These are phyloP conservation scores for Trifolium dubium DNA, from an alignment of 306 rosid species.

Conservation along the genomic window DNA sequence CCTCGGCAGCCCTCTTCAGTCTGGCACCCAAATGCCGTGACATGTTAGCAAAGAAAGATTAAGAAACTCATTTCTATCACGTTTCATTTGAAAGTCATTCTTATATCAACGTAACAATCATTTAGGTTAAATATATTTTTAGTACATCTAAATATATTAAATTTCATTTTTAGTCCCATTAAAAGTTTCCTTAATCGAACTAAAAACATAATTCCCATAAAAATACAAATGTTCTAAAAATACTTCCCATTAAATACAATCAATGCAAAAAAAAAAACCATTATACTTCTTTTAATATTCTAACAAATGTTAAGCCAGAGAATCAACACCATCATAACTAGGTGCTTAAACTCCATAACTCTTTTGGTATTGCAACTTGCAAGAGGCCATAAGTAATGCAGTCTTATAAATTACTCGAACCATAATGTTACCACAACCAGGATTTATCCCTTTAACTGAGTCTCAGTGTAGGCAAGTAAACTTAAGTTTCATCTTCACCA, in stretches of 20 bases:
- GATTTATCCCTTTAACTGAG: constrained; percentile 11
- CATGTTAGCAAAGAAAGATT: too few species aligned
- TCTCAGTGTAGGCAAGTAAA: neutral
- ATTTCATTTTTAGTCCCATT: too few species aligned
- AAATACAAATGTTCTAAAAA: too few species aligned
- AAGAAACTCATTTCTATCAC: too few species aligned
- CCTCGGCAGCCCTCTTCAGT: constrained; percentile 69
- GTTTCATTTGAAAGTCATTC: too few species aligned
- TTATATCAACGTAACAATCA: too few species aligned
- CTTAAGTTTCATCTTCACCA: constrained; percentile 65
- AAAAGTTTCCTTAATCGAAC: too few species aligned
- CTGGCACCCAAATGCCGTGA: constrained; percentile 66
- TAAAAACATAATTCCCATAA: too few species aligned
- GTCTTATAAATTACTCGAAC: neutral
- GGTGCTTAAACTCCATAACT: neutral
- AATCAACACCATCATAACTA: constrained; percentile 17
- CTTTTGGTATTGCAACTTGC: constrained; percentile 7
- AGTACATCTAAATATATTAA: too few species aligned
- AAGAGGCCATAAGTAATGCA: constrained; percentile 20
- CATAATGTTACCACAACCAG: constrained; percentile 17
- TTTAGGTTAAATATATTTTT: too few species aligned
- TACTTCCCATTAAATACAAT: too few species aligned
- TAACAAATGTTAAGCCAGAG: constrained; percentile 4
- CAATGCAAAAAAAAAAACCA: neutral
- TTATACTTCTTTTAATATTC: constrained; percentile 8